These are phyloP conservation scores for Kuraishia hungarica DNA, from an alignment of 805 yeast species.

Conservation along the genomic window DNA sequence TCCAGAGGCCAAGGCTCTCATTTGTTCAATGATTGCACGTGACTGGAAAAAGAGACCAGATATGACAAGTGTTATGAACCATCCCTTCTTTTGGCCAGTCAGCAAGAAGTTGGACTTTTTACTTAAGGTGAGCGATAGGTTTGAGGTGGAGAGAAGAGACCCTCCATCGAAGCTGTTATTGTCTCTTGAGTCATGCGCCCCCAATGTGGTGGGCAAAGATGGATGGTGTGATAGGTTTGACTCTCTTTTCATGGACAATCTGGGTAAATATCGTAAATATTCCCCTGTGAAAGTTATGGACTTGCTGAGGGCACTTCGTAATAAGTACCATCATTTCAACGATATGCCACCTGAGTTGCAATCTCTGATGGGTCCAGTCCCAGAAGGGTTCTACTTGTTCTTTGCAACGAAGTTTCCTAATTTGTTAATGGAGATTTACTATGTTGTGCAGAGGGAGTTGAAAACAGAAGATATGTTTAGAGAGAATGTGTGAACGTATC, in stretches of 20 bases:
- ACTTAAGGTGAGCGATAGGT: conserved; percentile 81
- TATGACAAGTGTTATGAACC: conserved; percentile 58
- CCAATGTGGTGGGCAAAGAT: conserved; percentile 40
- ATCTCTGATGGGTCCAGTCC: conserved; percentile 64
- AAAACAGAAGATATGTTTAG: conserved; percentile 55
- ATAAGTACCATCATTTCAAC: conserved; percentile 90
- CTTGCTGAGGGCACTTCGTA: conserved; percentile 78
- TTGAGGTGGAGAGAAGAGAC: conserved; percentile 77
- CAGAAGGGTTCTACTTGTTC: conserved; percentile 76
- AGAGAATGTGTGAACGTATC: not conserved
- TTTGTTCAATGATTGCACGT: conserved; percentile 58
- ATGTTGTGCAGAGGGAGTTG: conserved; percentile 47
- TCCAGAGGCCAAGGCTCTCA: conserved; percentile 65
- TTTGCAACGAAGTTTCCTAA: conserved; percentile 72
- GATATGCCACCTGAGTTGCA: conserved; percentile 71
- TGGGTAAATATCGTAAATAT: conserved; percentile 89
- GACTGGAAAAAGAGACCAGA: conserved; percentile 69
- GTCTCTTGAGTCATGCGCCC: conserved; percentile 44
- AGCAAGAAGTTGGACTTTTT: conserved; percentile 75
- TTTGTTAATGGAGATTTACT: conserved; percentile 67
- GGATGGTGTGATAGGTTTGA: conserved; percentile 82
- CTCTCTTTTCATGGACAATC: conserved; percentile 62
- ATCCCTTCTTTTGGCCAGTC: conserved; percentile 83
- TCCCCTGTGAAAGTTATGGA: conserved; percentile 75
- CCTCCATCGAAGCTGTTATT: conserved; percentile 59